phyloP scores from a whole-genome alignment of 106 monocot species.

The Acorus gramineus region DNA sequence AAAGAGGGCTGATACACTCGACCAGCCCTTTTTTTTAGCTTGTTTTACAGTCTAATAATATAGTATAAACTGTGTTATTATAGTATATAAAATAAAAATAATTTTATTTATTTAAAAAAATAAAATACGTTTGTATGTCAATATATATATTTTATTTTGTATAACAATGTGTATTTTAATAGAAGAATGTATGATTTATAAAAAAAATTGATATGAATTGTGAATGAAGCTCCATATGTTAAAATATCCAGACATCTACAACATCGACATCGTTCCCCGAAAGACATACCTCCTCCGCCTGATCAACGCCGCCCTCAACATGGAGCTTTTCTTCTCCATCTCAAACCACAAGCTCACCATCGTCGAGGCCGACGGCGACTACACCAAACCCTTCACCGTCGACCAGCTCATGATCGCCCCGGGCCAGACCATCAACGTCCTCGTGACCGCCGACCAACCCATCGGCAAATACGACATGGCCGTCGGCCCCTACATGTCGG shows the following conservation, averaged over 20 bases:
- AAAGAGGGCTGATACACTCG: too few relatives aligned
- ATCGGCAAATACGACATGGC: constrained; percentile 24
- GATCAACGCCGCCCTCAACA: constrained; percentile 30
- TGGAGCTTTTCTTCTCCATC: constrained; percentile 34
- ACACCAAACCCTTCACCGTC: constrained; percentile 25
- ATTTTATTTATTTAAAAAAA: too few relatives aligned
- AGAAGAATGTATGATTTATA: too few relatives aligned
- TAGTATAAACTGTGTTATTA: too few relatives aligned
- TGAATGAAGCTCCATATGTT: background rate
- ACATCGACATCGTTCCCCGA: constrained; percentile 22
- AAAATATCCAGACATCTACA: constrained; percentile 13
- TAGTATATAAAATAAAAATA: too few relatives aligned
- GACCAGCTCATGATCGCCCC: constrained; percentile 23
- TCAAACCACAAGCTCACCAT: constrained; percentile 27
- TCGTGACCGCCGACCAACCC: constrained; percentile 25
- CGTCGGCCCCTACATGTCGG: constrained; percentile 23
- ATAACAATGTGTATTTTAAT: too few relatives aligned
- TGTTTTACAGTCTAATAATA: too few relatives aligned
- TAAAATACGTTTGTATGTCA: too few relatives aligned
- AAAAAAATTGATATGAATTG: too few relatives aligned
- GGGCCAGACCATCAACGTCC: constrained; percentile 33
- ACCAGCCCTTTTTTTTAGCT: too few relatives aligned
- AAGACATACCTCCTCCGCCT: constrained; percentile 29
- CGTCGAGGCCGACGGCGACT: constrained; percentile 27
- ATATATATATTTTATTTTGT: too few relatives aligned